Conservation (phyloP, 2,329 filamentous ascomycete species). For the Ophiobolus disseminans region DNA sequence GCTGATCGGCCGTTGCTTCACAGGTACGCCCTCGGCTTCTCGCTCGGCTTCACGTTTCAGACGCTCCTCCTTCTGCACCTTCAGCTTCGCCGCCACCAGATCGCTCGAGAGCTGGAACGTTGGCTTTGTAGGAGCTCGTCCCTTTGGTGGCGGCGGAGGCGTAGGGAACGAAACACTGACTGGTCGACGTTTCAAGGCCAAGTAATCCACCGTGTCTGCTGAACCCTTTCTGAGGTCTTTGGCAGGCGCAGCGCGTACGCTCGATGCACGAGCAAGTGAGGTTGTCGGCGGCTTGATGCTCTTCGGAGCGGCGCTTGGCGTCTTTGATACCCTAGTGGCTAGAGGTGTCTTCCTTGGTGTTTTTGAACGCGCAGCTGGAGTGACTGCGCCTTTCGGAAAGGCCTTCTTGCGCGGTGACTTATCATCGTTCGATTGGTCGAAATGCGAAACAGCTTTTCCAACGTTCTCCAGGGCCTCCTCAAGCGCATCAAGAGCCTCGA, state of each 20-base stretch:
- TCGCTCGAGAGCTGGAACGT: constrained; percentile 62
- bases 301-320: constrained; percentile 33
- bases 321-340: constrained; percentile 32
- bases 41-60: constrained; percentile 34
- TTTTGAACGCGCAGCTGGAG: constrained; percentile 11
- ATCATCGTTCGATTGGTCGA: constrained; percentile 41
- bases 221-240: constrained; percentile 32
- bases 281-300: constrained; percentile 38
- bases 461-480: constrained; percentile 61
- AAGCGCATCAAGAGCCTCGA: constrained; percentile 59
- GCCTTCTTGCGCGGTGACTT: constrained; percentile 35
- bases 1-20: constrained; percentile 52
- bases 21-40: constrained; percentile 48
- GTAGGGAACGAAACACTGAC: constrained; percentile 57
- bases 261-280: constrained; percentile 35
- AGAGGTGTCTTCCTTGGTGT: constrained; percentile 15
- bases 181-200: constrained; percentile 55
- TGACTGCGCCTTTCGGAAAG: constrained; percentile 11
- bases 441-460: constrained; percentile 46
- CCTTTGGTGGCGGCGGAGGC: constrained; percentile 55
- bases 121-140: constrained; percentile 58
- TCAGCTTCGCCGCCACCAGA: constrained; percentile 60
- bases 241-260: constrained; percentile 30
- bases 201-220: constrained; percentile 43
- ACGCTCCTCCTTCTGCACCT: constrained; percentile 58